Conservation (phyloP, 2,329 filamentous ascomycete genomes). For the Aspergillus chevalieri region DNA sequence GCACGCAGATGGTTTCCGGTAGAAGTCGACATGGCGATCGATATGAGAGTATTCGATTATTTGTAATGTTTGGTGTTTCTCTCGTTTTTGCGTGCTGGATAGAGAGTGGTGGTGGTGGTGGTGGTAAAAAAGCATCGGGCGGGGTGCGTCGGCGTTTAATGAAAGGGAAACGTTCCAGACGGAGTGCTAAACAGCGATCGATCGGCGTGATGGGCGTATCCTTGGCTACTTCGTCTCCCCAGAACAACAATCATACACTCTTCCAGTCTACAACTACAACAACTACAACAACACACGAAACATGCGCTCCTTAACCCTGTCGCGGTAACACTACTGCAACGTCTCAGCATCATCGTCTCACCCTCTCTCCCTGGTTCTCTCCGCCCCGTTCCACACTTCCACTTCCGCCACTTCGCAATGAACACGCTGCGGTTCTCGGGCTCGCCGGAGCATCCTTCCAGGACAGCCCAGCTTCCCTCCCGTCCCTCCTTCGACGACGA, state of each 20-base stretch:
- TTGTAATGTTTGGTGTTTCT: neutral
- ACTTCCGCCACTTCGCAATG: slow-evolving; percentile 8
- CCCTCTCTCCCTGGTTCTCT: neutral
- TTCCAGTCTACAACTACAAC: too few relatives aligned
- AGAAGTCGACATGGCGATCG: slow-evolving; percentile 5
- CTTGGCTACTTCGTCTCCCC: too few relatives aligned
- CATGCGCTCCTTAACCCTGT: neutral
- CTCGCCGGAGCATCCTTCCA: slow-evolving; percentile 16
- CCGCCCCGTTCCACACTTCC: slow-evolving; percentile 1
- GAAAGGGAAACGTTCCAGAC: too few relatives aligned
- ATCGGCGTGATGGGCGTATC: too few relatives aligned
- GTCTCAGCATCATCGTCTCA: neutral
- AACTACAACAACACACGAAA: too few relatives aligned
- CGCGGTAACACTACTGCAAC: neutral
- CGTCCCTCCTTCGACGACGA: slow-evolving; percentile 27
- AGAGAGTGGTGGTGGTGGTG: neutral
- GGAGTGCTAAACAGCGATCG: too few relatives aligned
- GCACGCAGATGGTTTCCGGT: slow-evolving; percentile 16
- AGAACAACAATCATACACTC: too few relatives aligned
- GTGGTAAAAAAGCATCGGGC: slow-evolving; percentile 3
- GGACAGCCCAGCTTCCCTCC: slow-evolving; percentile 11
- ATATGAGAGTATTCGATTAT: neutral
- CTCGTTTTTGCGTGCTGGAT: neutral
- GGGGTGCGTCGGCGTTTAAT: neutral
- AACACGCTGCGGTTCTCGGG: slow-evolving; percentile 2